A percentile compares a stretch with the other conserved stretches of the same genome.
Evolutionary conservation across 306 rosid species (phyloP).

Genomic region (Sphenostylis stenocarpa): DNA sequence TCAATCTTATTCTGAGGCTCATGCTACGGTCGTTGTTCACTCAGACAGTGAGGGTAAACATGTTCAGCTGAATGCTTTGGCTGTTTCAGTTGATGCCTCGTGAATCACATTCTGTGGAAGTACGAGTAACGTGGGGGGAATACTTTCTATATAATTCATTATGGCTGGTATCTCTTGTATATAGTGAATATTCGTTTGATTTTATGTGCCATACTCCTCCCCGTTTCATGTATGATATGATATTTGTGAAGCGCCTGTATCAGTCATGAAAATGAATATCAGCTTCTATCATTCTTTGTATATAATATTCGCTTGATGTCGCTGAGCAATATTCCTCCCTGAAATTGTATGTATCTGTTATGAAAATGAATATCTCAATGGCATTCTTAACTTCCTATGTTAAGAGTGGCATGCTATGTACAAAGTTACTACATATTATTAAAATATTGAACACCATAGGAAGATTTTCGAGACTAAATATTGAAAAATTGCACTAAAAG

Average conservation of each 20-base stretch:
- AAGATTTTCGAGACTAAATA: no score
- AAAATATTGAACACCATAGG: no score
- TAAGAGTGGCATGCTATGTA: constrained; percentile 9
- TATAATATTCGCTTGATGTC: constrained; percentile 16
- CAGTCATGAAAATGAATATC: neutral
- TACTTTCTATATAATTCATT: constrained; percentile 1
- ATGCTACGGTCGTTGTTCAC: constrained; percentile 60
- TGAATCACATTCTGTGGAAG: constrained; percentile 24
- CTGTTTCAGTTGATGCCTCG: constrained; percentile 74
- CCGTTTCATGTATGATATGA: constrained; percentile 3
- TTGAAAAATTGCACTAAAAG: no score
- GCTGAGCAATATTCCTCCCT: constrained; percentile 26
- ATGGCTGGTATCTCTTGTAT: constrained; percentile 33
- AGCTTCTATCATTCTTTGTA: constrained; percentile 16
- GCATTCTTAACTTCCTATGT: constrained; percentile 8
- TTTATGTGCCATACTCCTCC: constrained; percentile 23
- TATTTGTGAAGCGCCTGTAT: neutral
- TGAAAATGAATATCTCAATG: neutral
- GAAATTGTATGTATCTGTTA: neutral
- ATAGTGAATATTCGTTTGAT: constrained; percentile 13
- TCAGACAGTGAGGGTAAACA: constrained; percentile 63
- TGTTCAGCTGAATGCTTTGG: constrained; percentile 63
- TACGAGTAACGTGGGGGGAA: constrained; percentile 10
- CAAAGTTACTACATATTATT: neutral
- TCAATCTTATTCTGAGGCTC: constrained; percentile 52